Percentiles rank a stretch among this genome's conserved stretches.
Conservation (phyloP, 257 asterid genomes). For the Mentha longifolia region DNA sequence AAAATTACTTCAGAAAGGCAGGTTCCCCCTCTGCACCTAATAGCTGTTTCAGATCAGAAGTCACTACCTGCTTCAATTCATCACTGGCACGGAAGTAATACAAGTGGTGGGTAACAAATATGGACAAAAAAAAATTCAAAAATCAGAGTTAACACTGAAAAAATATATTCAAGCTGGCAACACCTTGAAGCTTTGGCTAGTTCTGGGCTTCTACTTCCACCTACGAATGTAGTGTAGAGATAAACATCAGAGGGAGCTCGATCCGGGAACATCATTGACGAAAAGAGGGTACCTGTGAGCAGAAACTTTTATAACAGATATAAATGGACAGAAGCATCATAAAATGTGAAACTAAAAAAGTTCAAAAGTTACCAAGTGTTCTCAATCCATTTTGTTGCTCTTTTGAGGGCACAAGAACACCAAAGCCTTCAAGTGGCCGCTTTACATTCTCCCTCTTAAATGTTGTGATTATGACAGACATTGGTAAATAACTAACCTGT, state of each 20-base stretch:
- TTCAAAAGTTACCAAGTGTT: constrained; percentile 66
- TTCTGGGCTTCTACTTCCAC: constrained; percentile 88
- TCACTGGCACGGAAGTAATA: constrained; percentile 52
- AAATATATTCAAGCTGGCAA: constrained; percentile 15
- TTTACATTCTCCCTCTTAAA: constrained; percentile 74
- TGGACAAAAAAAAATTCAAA: neutral
- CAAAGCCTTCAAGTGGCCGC: constrained; percentile 94
- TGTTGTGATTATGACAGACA: constrained; percentile 80
- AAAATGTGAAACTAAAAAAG: constrained; percentile 24
- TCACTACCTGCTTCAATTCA: constrained; percentile 72
- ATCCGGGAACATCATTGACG: constrained; percentile 96
- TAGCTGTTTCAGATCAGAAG: constrained; percentile 79
- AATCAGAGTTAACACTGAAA: neutral
- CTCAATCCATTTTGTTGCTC: constrained; percentile 84
- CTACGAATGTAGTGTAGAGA: constrained; percentile 90
- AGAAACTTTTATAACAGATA: constrained; percentile 28
- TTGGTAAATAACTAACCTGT: constrained; percentile 79
- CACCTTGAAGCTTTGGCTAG: constrained; percentile 86
- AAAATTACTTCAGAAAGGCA: constrained; percentile 58
- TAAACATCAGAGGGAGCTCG: constrained; percentile 81
- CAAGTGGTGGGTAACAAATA: constrained; percentile 7
- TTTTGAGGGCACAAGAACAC: constrained; percentile 87
- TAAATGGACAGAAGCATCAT: constrained; percentile 26
- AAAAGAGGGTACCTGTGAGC: constrained; percentile 82
- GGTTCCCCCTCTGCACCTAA: constrained; percentile 92